A percentile compares a stretch with the other conserved stretches of the same genome.
These are phyloP conservation scores for Schizonepeta tenuifolia DNA, from an alignment of 257 asterid genomes.

Conservation along the genomic window DNA sequence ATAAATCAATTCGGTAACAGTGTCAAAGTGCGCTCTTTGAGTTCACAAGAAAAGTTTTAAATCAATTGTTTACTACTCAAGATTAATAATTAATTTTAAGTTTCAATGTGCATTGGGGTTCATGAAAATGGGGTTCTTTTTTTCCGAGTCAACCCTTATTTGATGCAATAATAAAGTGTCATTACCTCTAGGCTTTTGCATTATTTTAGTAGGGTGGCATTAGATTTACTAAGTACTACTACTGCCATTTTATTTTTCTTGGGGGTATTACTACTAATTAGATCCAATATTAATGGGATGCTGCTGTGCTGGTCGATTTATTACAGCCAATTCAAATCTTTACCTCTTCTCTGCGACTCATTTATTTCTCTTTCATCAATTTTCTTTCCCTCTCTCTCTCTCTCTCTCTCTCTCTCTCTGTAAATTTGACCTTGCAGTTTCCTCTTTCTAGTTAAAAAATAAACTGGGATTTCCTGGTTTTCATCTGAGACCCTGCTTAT, in stretches of 20 bases:
- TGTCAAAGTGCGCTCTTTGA: constrained; percentile 30
- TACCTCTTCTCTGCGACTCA: constrained; percentile 45
- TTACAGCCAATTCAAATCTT: constrained; percentile 51
- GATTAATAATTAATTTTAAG: constrained; percentile 28
- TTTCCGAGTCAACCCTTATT: constrained; percentile 63
- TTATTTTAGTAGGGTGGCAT: constrained; percentile 36
- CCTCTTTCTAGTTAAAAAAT: constrained; percentile 46
- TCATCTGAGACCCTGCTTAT: constrained; percentile 38
- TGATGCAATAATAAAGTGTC: constrained; percentile 42
- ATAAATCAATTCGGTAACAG: not conserved
- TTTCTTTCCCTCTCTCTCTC: constrained; percentile 33
- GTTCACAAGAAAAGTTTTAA: no score
- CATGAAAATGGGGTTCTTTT: constrained; percentile 39
- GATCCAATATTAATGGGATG: constrained; percentile 49
- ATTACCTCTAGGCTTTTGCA: constrained; percentile 21
- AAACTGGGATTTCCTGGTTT: constrained; percentile 30
- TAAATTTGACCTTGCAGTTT: constrained; percentile 59
- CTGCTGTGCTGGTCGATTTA: constrained; percentile 40
- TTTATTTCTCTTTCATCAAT: constrained; percentile 44
- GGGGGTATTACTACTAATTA: constrained; percentile 28
- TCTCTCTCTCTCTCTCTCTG: constrained; percentile 31
- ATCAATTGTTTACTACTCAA: constrained; percentile 32
- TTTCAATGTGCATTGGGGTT: constrained; percentile 63
- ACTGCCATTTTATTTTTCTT: constrained; percentile 16
- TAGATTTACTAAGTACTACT: constrained; percentile 26